Evolutionary conservation across 1,139 yeast species (phyloP).

Genomic region (Lodderomyces jiufengensis): DNA sequence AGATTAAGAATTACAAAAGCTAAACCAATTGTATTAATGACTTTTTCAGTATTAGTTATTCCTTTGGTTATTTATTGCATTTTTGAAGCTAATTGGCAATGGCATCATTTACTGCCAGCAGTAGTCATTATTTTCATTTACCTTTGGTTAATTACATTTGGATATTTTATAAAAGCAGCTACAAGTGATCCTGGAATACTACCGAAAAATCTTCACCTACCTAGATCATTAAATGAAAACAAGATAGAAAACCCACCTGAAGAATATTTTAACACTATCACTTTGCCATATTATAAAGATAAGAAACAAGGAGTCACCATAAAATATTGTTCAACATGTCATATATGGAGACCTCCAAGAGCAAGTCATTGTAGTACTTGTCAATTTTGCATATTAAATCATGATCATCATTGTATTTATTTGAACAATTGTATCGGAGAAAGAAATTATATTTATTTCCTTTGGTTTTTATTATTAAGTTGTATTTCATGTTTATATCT

Average conservation of each 20-base stretch:
- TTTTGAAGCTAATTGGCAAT: conserved; percentile 51
- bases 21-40: conserved; percentile 32
- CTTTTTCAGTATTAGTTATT: conserved; percentile 32
- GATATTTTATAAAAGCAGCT: conserved; percentile 52
- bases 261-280: conserved; percentile 58
- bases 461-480: conserved; percentile 35
- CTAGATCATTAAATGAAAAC: conserved; percentile 21
- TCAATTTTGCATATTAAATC: conserved; percentile 41
- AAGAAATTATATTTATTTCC: conserved; percentile 33
- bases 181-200: conserved; percentile 68
- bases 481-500: conserved; percentile 23
- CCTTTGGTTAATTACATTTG: conserved; percentile 47
- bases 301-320: conserved; percentile 33
- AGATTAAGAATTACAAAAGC: conserved; percentile 45
- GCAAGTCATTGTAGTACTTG: conserved; percentile 43
- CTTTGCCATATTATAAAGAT: conserved; percentile 44
- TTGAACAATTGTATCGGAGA: conserved; percentile 41
- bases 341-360: conserved; percentile 47
- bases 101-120: conserved; percentile 57
- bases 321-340: conserved; percentile 44
- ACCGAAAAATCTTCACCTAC: conserved; percentile 66
- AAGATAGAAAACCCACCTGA: conserved; percentile 38
- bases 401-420: conserved; percentile 42
- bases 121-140: conserved; percentile 57
- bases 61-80: conserved; percentile 49